Evolutionary conservation across 106 monocot species (phyloP), one percentile per base, ranked within the genome.

Genomic region (Narthecium ossifragum): DNA sequence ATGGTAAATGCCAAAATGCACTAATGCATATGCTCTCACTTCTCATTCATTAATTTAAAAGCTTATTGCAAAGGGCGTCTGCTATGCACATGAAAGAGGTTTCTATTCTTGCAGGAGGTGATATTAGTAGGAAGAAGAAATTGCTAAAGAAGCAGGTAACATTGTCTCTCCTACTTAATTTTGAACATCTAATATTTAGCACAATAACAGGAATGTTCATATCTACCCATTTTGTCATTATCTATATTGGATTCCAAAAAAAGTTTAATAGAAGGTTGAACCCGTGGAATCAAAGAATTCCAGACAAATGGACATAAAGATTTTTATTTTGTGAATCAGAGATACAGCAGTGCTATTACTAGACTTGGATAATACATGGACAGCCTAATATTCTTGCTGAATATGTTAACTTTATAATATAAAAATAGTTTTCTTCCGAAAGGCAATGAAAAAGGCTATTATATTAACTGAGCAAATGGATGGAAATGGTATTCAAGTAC

Each of bases 91-190:
- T 29, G 28, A 54, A 54, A 3, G 3, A 15, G 53, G 27, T 31
- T 11, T n/a, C 37, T 53, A 50, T 38, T 62, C 26, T 26, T 76
- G 36, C 41, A 94, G 94, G 96, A 20, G 96, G 96, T 51, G 96
- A 98, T 61, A 90, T 98, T 66, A 55, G 87, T 26, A 81, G 96
- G 70, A 98, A 98, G 76, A 98, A 98, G 79, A 98, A 98, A 69
- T 57, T 98, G 62, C 66, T 98, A 25, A 80, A 72, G 70, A 98
- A 98, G 68, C 96, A 98, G 86, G 93, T 94, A 32, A 59, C 27
- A 22, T 47, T 31, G 31, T 65, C 34, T 47, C 14, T 25, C 2
- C 11, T 51, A 36, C 12, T 34, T 12, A 21, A 0, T 9, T 49
- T 18, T 11, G 15, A 20, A 18, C 12, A 63, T 63, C 18, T 34